Evolutionary conservation across 225 moss, liverwort and hornwort genomes (phyloP), one percentile per base, ranked within the genome.

Genomic region (Neckera pumila): DNA sequence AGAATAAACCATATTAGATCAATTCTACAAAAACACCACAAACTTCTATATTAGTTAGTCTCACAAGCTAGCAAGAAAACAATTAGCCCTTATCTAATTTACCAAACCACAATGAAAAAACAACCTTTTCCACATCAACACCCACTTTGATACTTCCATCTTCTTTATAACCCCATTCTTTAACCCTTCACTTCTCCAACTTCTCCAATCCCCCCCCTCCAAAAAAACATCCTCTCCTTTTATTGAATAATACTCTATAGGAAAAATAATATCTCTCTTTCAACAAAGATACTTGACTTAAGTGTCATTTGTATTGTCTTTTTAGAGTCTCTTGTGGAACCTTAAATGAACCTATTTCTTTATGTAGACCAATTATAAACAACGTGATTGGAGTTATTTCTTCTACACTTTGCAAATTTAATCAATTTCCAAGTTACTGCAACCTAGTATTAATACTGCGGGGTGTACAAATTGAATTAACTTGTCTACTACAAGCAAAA

Each of bases 191-290:
- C 9, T 43, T 71, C 5, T 42, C 71, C 9, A 71, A 26, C 10
- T 43, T 26, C 4, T 43, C 9, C 5, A 15, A 5, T 27, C 7
- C 14, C 2, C 3, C 9, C 42, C 5, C 7, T 9, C 2, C 8
- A 14, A 14, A 27, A 71, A 42, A 26, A 5, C 3, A 5, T 71
- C 27, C 0, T 71, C 6, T 42, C 9, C 27, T 8, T 28, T 71
- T 26, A 27, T 71, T 40, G 5, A 43, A 16, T 43, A 10, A 17
- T 16, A 9, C 4, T 17, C 43, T 43, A 27, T 6, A 72, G 16
- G 1, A 16, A 65, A 43, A 72, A 43, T 28, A 43, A 72, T 0
- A 1, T 17, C 17, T 10, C 1, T 3, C 2, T 45, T 72, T 28
- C 28, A 28, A 45, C 2, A 72, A 45, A 45, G 17, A 73, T 28